Percentiles rank a stretch among this genome's conserved stretches.
phyloP scores from a whole-genome alignment of 2,329 filamentous ascomycete genomes.

The Zalaria sp. region DNA sequence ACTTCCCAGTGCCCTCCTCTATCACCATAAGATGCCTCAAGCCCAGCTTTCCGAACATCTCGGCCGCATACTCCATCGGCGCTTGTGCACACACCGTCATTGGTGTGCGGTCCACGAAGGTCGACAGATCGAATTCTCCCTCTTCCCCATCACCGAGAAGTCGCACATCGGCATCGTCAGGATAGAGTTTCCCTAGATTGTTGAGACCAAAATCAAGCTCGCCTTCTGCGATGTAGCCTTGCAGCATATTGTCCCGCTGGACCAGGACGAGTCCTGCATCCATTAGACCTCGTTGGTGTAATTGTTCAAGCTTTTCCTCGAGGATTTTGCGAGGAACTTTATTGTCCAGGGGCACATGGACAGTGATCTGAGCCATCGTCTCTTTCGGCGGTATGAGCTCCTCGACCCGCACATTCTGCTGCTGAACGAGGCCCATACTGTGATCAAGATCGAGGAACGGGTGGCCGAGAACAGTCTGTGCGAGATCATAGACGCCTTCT shows the following conservation, averaged over 20 bases:
- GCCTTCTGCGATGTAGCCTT: constrained; percentile 41
- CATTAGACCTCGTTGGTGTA: constrained; percentile 38
- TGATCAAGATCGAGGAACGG: constrained; percentile 43
- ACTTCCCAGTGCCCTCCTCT: constrained; percentile 34
- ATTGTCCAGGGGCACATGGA: constrained; percentile 30
- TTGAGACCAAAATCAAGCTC: constrained; percentile 38
- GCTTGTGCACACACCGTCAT: constrained; percentile 35
- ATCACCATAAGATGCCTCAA: constrained; percentile 39
- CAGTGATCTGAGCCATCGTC: constrained; percentile 43
- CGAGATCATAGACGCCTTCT: constrained; percentile 44
- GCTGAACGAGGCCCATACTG: constrained; percentile 28
- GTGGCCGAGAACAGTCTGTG: constrained; percentile 44
- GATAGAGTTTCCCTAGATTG: constrained; percentile 20
- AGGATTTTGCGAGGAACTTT: constrained; percentile 28
- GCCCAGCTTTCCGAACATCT: constrained; percentile 46
- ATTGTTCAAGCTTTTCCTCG: constrained; percentile 29
- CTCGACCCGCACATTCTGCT: constrained; percentile 24
- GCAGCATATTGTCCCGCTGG: constrained; percentile 31
- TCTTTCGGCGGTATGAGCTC: constrained; percentile 37
- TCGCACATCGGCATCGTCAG: constrained; percentile 19
- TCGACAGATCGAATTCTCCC: constrained; percentile 28
- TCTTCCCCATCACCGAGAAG: constrained; percentile 23
- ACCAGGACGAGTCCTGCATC: constrained; percentile 45
- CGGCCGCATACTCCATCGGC: constrained; percentile 44
- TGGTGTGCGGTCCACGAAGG: constrained; percentile 41